Evolutionary conservation across 805 yeast genomes (phyloP), one percentile per base, ranked within the genome.

Genomic region (Metschnikowia peoriensis): DNA sequence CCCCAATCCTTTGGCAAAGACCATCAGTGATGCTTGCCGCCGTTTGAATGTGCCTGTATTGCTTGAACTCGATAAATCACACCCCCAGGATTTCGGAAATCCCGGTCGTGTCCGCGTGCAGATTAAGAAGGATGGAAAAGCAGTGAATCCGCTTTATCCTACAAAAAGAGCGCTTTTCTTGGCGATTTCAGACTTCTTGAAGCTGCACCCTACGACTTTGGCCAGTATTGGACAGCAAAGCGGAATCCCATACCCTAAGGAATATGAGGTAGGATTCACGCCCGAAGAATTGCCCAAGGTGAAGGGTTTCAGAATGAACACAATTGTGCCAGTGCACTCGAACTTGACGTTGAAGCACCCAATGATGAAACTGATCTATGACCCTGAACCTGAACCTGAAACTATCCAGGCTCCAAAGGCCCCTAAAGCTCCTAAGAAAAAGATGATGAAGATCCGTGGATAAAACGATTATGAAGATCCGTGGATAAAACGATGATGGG

Each of bases 61-160:
- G 41, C 76, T 84, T 52, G 94, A 89, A 69, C 84, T 93, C 55
- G 89, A 87, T 54, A 94, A 91, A 72, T 70, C 87, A 1, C 99
- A 93, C 70, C 98, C 98, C 11, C 96, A 92, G 68, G 98, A 93
- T 70, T 94, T 86, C 80, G 96, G 98, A 59, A 93, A 93, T 65
- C 96, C 97, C 5, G 99, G 99, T n/a, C 80, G 98, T 63, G 92
- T 94, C 37, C 82, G 96, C 59, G 86, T 91, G 22, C 73, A 83
- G 43, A 59, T 89, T 40, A 86, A 83, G 62, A 69, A 67, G 46
- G 59, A 61, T n/a, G 62, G 62, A 11, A 78, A 79, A 45, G 69
- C 77, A 10, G 84, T 82, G 1, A 71, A 73, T 53, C 49, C 60
- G n/a, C 55, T 64, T 28, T 68, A 64, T 52, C 57, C 63, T 16